Evolutionary conservation across 495 filamentous ascomycete genomes (phyloP).

Genomic region (Emericellopsis terricola): DNA sequence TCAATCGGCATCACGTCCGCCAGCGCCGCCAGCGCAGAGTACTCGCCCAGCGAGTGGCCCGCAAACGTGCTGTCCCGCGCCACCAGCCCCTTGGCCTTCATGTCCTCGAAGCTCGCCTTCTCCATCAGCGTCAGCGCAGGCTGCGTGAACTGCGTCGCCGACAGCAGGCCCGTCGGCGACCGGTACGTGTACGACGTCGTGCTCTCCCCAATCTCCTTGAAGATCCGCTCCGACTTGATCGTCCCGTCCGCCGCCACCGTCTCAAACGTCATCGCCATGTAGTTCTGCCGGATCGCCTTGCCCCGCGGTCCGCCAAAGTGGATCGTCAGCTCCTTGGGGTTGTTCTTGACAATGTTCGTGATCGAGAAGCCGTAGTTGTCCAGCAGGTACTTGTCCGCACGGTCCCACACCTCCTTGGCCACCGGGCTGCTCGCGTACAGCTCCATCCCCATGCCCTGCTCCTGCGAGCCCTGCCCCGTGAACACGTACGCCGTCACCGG

Average conservation of each 20-base stretch:
- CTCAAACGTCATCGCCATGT: constrained; percentile 99
- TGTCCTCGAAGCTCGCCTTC: constrained; percentile 98
- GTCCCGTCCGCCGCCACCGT: constrained; percentile 77
- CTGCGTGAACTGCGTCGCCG: constrained; percentile 96
- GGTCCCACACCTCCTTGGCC: constrained; percentile 94
- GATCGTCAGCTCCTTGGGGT: constrained; percentile 96
- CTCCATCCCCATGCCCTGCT: constrained; percentile 99
- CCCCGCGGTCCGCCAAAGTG: constrained; percentile 94
- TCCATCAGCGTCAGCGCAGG: constrained; percentile 97
- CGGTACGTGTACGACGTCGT: constrained; percentile 94
- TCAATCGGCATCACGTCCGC: constrained; percentile 99
- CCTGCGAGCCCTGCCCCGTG: constrained; percentile 93
- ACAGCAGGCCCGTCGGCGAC: constrained; percentile 86
- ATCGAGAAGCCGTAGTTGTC: constrained; percentile 98
- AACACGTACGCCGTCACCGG: constrained; percentile 96
- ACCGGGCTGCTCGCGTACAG: constrained; percentile 84
- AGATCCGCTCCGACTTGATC: constrained; percentile 96
- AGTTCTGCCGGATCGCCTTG: constrained; percentile 94
- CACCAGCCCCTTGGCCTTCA: constrained; percentile 91
- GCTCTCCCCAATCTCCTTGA: constrained; percentile 86
- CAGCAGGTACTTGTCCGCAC: constrained; percentile 93
- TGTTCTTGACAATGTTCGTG: constrained; percentile 97
- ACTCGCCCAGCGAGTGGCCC: constrained; percentile 94
- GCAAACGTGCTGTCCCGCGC: constrained; percentile 93
- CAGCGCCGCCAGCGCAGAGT: constrained; percentile 88